Evolutionary conservation across 345 rosid species (phyloP), one percentile per base, ranked within the genome.

Genomic region (Sonneratia caseolaris): DNA sequence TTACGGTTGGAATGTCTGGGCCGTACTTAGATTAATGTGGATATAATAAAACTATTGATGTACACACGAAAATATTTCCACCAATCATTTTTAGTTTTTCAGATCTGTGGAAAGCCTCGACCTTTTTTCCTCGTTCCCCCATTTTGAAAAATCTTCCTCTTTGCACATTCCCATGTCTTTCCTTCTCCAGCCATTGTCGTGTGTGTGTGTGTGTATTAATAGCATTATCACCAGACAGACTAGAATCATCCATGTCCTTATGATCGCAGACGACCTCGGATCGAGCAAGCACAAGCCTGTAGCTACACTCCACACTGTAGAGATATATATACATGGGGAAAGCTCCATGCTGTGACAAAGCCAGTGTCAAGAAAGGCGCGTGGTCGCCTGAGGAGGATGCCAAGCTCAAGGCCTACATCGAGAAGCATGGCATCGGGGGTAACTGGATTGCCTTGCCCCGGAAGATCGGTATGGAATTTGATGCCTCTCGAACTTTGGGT

Each of bases 361-460:
- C 70, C 56, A 68, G 56, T 24, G 70, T 68, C 70, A 68, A 68
- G 70, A 68, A 45, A 68, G 70, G 70, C 37, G 37, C 70, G n/a
- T 68, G 70, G 70, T 68, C 70, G 37, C 70, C 70, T 32, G 70
- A 68, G 36, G 70, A 68, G n/a, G 70, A 68, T 37, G 70, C 70
- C 14, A 43, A 43, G 55, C 70, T 68, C 56, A 68, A 68, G 55
- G 18, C 32, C 9, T 68, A 68, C 56, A 68, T 68, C 70, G 55
- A 45, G 53, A 22, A 43, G 10, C 70, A 68, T 9, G 70, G 70
- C 37, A 68, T 37, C 21, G 70, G 70, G 2, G 55, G 70, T 2
- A 68, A 68, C 70, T 68, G 70, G 70, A 68, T 68, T 19, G 55
- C 70, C 55, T 22, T 68, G 37, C 70, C 70, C 37, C 48, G n/a